Base-by-base conservation (phyloP, 306 rosid species). In the Parietaria judaica region DNA sequence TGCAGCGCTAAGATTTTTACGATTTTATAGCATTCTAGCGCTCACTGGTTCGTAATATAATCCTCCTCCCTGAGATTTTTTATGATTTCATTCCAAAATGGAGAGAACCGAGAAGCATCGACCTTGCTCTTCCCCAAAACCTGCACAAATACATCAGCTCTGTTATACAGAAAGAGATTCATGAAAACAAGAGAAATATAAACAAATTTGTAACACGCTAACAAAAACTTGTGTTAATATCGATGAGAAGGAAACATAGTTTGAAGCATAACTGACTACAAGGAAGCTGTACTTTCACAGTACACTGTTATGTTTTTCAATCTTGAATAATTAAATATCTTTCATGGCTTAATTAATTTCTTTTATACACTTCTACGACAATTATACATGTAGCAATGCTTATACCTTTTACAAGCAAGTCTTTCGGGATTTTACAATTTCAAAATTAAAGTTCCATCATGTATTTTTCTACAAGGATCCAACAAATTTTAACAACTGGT, bases 61-160 rank as follows among this genome's bases (percentile, higher is more conserved):
- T 91, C 98, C 73, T 91, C 98, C 78, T 91, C 96, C 76, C 98
- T 79, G n/a, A 91, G 76, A 75, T 76, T 88, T 70, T 72, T 72
- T 54, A 88, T 58, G 63, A 91, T 87, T 72, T 91, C 98, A 78
- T 91, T 88, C 98, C 98, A 91, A 79, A 85, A 84, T 10, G 98
- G 98, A 56, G 92, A 78, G 69, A 91, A 91, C 56, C 74, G 89
- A 47, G 83, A 76, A 78, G 98, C 96, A 76, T 91, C 89, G 54
- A 83, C 71, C 84, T 81, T 90, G 61, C 66, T 69, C 61, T 70
- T 78, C 74, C 78, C 96, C 53, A 69, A 23, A 61, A 41, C 86
- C 97, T 91, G 66, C 70, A 76, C 39, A 77, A 17, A 55, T 52
- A 65, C 38, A 43, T 8, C 38, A 75, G 60, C 47, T 66, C 44